Conservation (phyloP, 2,329 filamentous ascomycete genomes). For the Claviceps sp. region DNA sequence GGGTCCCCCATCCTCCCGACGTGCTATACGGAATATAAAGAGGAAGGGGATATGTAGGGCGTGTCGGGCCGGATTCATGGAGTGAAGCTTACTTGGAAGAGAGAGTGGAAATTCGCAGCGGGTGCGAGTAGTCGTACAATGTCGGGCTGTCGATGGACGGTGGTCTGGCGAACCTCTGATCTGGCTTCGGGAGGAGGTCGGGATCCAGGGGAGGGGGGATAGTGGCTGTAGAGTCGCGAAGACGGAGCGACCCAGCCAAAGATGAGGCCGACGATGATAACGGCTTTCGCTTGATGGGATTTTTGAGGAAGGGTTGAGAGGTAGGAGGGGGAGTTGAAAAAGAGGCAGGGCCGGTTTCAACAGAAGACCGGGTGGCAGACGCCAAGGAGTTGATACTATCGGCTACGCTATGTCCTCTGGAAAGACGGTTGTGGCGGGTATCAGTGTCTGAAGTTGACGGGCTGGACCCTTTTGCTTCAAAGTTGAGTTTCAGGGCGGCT, state of each 20-base stretch:
- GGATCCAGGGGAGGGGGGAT: slow-evolving; percentile 17
- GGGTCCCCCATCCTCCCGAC: no score
- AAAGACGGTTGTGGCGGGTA: slow-evolving; percentile 5
- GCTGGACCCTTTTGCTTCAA: not conserved
- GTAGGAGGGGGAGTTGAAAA: slow-evolving; percentile 7
- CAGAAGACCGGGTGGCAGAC: slow-evolving; percentile 1
- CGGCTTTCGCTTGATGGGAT: slow-evolving; percentile 45
- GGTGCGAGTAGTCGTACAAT: slow-evolving; percentile 42
- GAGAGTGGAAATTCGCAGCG: slow-evolving; percentile 10
- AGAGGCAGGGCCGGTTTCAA: slow-evolving; percentile 1
- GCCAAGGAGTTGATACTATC: slow-evolving; percentile 5
- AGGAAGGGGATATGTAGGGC: no score
- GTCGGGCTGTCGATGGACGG: slow-evolving; percentile 47
- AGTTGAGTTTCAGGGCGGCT: not conserved
- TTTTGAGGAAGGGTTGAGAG: slow-evolving; percentile 9
- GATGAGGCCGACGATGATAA: slow-evolving; percentile 42
- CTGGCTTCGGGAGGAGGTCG: slow-evolving; percentile 30
- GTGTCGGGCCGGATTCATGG: no score
- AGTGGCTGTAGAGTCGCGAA: slow-evolving; percentile 4
- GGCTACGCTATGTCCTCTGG: slow-evolving; percentile 1
- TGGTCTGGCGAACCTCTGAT: slow-evolving; percentile 39
- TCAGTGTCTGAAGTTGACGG: slow-evolving; percentile 1
- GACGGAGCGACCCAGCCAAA: slow-evolving; percentile 26
- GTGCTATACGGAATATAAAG: no score
- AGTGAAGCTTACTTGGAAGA: slow-evolving; percentile 15